These are phyloP conservation scores for Wickerhamiella slavikovae DNA, from an alignment of 805 yeast genomes.

Conservation along the genomic window DNA sequence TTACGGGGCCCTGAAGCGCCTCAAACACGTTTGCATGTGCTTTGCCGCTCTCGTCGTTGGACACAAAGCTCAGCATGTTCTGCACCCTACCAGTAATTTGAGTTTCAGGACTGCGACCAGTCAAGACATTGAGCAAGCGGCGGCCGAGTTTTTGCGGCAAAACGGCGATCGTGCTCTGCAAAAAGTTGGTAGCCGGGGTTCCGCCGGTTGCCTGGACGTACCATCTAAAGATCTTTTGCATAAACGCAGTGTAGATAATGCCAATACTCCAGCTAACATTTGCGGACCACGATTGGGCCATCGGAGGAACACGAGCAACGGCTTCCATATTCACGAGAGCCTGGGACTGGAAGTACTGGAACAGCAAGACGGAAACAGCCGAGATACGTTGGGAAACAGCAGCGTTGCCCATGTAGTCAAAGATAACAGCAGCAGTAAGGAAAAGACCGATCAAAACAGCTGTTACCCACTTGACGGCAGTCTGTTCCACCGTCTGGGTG, in stretches of 20 bases:
- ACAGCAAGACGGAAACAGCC: slow-evolving; percentile 67
- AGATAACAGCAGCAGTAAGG: slow-evolving; percentile 58
- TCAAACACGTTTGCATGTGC: not conserved
- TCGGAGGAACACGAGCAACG: slow-evolving; percentile 75
- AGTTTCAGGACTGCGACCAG: not conserved
- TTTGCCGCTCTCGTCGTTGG: not conserved
- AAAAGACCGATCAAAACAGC: slow-evolving; percentile 82
- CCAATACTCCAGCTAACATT: slow-evolving; percentile 94
- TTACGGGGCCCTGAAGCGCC: not conserved
- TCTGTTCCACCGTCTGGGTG: slow-evolving; percentile 63
- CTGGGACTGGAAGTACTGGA: slow-evolving; percentile 73
- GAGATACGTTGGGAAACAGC: slow-evolving; percentile 77
- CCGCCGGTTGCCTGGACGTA: slow-evolving; percentile 92
- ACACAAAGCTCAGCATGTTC: slow-evolving; percentile 1
- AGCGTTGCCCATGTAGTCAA: slow-evolving; percentile 71
- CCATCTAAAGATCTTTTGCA: slow-evolving; percentile 84
- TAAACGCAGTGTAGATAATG: slow-evolving; percentile 49
- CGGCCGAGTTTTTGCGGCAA: slow-evolving; percentile 48
- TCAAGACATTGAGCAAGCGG: slow-evolving; percentile 11
- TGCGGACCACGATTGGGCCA: slow-evolving; percentile 82
- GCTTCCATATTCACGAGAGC: slow-evolving; percentile 70
- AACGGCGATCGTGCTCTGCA: slow-evolving; percentile 38
- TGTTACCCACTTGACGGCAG: slow-evolving; percentile 80
- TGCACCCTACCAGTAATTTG: slow-evolving; percentile 4
- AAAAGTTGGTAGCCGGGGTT: slow-evolving; percentile 43